phyloP scores from a whole-genome alignment of 2,329 filamentous ascomycete species.

The Pestalotiopsis sp. region DNA sequence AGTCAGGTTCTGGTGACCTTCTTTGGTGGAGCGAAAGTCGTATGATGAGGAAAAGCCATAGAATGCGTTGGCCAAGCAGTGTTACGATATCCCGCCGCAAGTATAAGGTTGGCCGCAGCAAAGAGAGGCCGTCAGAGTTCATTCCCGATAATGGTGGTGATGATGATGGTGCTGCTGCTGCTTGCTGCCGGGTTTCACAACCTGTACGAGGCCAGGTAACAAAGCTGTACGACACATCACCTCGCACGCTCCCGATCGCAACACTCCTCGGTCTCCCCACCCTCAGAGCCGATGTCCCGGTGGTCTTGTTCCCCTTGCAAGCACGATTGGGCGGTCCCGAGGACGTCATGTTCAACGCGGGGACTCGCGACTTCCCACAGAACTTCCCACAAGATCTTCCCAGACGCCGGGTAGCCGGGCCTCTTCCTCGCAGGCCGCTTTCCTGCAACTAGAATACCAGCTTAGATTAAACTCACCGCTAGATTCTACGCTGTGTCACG shows the following conservation, averaged over 20 bases:
- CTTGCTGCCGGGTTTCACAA: not conserved
- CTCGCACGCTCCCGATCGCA: not conserved
- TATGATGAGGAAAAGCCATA: not conserved
- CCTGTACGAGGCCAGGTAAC: not conserved
- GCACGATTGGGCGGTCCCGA: not conserved
- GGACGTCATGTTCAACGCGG: not conserved
- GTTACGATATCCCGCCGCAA: not conserved
- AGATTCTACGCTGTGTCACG: slow-evolving; percentile 1
- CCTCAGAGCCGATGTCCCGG: not conserved
- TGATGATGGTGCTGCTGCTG: too few relatives aligned
- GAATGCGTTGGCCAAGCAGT: not conserved
- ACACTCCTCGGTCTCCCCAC: not conserved
- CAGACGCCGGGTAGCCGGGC: not conserved
- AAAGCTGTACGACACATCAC: not conserved
- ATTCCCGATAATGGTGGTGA: not conserved
- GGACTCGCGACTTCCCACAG: not conserved
- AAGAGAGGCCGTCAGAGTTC: not conserved
- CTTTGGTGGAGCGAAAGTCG: not conserved
- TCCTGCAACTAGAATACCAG: not conserved
- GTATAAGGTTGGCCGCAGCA: not conserved
- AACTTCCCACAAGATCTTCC: not conserved
- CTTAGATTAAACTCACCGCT: slow-evolving; percentile 8
- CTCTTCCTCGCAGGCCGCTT: not conserved
- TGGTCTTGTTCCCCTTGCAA: not conserved
- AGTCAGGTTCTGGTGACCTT: not conserved